Conservation (phyloP, 768 basidiomycete species). For the Exsudoporus frostii region DNA sequence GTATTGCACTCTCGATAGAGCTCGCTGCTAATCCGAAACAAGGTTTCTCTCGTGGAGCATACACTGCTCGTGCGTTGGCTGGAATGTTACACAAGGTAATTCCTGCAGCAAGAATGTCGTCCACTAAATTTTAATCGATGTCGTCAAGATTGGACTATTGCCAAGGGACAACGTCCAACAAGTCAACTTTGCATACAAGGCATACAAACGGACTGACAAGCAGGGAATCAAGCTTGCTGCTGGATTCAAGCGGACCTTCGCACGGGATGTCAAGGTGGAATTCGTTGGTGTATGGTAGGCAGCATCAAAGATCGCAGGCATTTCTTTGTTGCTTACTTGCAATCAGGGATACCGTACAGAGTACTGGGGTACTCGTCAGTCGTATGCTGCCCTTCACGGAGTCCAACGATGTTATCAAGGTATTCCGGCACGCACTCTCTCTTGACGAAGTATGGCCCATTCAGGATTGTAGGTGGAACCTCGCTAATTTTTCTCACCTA, state of each 20-base stretch:
- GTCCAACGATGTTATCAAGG: conserved; percentile 59
- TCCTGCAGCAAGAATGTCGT: not conserved
- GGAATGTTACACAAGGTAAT: conserved; percentile 69
- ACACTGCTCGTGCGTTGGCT: conserved; percentile 67
- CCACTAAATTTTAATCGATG: not conserved
- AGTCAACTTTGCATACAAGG: conserved; percentile 69
- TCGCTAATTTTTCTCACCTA: conserved; percentile 27
- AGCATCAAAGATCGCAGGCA: not conserved
- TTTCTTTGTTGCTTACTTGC: conserved; percentile 1
- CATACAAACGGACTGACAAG: conserved; percentile 55
- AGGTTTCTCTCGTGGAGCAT: conserved; percentile 78
- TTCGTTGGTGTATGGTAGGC: conserved; percentile 77
- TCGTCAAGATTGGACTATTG: conserved; percentile 62
- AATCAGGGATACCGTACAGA: conserved; percentile 73
- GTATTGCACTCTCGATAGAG: not conserved
- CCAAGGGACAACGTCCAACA: conserved; percentile 66
- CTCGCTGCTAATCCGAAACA: conserved; percentile 12
- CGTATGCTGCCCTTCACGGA: conserved; percentile 65
- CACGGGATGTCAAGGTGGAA: conserved; percentile 62
- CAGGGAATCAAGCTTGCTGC: conserved; percentile 45
- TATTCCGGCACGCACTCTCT: conserved; percentile 74
- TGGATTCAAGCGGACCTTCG: conserved; percentile 74
- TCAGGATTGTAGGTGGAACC: not conserved
- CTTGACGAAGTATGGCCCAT: conserved; percentile 61
- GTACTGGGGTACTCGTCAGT: conserved; percentile 64